These are phyloP conservation scores for Haplosporangium gracile DNA, from an alignment of 192 early-diverging fungal species.

Conservation along the genomic window DNA sequence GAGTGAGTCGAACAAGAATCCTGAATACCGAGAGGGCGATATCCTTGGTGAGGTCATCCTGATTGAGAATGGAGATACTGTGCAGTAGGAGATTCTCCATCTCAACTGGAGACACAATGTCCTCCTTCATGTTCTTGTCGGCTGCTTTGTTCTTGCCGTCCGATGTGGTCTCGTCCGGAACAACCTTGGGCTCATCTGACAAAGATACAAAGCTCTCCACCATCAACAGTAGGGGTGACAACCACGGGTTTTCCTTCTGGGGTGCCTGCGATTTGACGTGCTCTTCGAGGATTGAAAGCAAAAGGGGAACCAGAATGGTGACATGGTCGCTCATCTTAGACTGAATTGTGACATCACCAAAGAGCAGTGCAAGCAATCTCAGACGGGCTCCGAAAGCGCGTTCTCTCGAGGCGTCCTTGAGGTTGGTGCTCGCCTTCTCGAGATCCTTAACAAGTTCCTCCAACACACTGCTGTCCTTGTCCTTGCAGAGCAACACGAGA, in stretches of 20 bases:
- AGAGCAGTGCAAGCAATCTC: slow-evolving; percentile 72
- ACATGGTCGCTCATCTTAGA: slow-evolving; percentile 49
- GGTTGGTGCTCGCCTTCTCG: slow-evolving; percentile 12
- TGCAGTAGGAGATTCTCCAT: slow-evolving; percentile 52
- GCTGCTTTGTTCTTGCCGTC: slow-evolving; percentile 39
- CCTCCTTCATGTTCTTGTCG: slow-evolving; percentile 56
- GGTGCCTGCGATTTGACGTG: slow-evolving; percentile 16
- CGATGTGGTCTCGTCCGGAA: slow-evolving; percentile 40
- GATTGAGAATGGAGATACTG: slow-evolving; percentile 56
- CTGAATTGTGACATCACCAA: slow-evolving; percentile 70
- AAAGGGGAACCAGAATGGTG: slow-evolving; percentile 32
- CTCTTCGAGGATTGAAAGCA: slow-evolving; percentile 34
- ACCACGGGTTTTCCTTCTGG: slow-evolving; percentile 61
- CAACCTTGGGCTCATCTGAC: slow-evolving; percentile 69
- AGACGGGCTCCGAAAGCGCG: slow-evolving; percentile 62
- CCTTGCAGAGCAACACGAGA: slow-evolving; percentile 68
- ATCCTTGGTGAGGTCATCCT: slow-evolving; percentile 58
- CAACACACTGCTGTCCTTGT: slow-evolving; percentile 44
- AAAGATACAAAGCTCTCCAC: slow-evolving; percentile 75
- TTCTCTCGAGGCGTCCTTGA: slow-evolving; percentile 7
- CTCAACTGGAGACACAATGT: slow-evolving; percentile 57
- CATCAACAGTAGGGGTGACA: slow-evolving; percentile 71
- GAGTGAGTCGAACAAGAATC: slow-evolving; percentile 86
- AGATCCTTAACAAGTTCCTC: slow-evolving; percentile 48
- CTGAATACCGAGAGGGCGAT: slow-evolving; percentile 79